Conservation (phyloP, 2,329 filamentous ascomycete genomes). For the Phoma herbarum region DNA sequence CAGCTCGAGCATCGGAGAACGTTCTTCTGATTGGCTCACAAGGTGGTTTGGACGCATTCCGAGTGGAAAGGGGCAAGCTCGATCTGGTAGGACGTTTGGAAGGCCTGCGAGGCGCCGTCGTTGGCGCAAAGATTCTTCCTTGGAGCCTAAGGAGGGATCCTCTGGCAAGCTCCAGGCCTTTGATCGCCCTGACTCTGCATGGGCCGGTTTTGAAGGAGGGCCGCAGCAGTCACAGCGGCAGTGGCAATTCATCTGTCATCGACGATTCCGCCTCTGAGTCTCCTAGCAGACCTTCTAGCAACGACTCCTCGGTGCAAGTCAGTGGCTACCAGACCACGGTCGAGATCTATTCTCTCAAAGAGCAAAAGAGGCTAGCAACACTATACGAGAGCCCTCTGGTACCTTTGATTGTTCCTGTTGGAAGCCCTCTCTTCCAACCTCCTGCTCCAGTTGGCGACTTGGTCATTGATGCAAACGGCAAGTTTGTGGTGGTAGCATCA, state of each 20-base stretch:
- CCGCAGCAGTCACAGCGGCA: slow-evolving; percentile 45
- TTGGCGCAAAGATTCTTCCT: slow-evolving; percentile 83
- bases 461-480: slow-evolving; percentile 75
- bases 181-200: slow-evolving; percentile 82
- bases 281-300: slow-evolving; percentile 47
- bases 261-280: slow-evolving; percentile 50
- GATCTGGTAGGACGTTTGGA: slow-evolving; percentile 75
- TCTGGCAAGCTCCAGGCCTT: slow-evolving; percentile 67
- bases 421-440: slow-evolving; percentile 71
- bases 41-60: slow-evolving; percentile 78
- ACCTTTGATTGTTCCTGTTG: slow-evolving; percentile 63
- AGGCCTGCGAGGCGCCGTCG: slow-evolving; percentile 79
- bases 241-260: slow-evolving; percentile 47
- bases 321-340: slow-evolving; percentile 85
- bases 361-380: slow-evolving; percentile 74
- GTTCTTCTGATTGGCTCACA: slow-evolving; percentile 81
- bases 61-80: slow-evolving; percentile 74
- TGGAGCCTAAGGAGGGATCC: slow-evolving; percentile 67
- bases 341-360: slow-evolving; percentile 85
- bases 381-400: slow-evolving; percentile 75
- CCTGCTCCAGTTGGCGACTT: slow-evolving; percentile 77
- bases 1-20: slow-evolving; percentile 62
- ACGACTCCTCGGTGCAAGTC: slow-evolving; percentile 50
- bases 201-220: slow-evolving; percentile 70
- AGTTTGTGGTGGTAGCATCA: slow-evolving; percentile 77